phyloP scores from a whole-genome alignment of 805 yeast genomes.

The Candida xyloterini region DNA sequence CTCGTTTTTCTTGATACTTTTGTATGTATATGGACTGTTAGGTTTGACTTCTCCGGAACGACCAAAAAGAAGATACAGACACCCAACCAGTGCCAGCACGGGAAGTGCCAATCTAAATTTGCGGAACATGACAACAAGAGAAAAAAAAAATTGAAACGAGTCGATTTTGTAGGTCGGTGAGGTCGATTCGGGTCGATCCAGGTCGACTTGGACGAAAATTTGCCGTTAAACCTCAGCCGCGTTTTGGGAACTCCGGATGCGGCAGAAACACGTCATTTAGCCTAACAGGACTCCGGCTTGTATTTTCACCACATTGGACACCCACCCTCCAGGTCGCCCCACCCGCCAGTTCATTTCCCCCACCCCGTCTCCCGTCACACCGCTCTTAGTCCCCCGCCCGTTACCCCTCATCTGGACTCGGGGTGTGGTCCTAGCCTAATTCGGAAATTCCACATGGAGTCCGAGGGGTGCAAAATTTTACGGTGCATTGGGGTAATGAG shows the following conservation, averaged over 20 bases:
- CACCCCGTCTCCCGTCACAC: conserved; percentile 3
- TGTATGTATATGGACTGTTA: conserved; percentile 36
- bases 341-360: neutral
- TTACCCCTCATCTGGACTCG: conserved; percentile 2
- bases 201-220: neutral
- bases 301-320: neutral
- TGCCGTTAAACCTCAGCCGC: no score
- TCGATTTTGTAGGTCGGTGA: neutral
- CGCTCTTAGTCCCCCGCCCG: neutral
- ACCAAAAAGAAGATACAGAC: conserved; percentile 43
- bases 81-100: conserved; percentile 38
- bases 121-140: conserved; percentile 27
- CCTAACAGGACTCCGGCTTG: neutral
- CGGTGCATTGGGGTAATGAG: neutral
- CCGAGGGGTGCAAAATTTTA: conserved; percentile 9
- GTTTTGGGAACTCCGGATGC: no score
- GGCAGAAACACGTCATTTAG: neutral
- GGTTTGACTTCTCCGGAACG: conserved; percentile 24
- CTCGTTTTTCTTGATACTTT: conserved; percentile 41
- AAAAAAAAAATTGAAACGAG: neutral
- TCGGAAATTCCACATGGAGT: conserved; percentile 4
- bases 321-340: neutral
- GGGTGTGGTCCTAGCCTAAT: conserved; percentile 8
- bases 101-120: conserved; percentile 50
- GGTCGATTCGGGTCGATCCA: neutral